Evolutionary conservation across 2,329 filamentous ascomycete species (phyloP).

Genomic region (Neocatenulostroma microsporum): DNA sequence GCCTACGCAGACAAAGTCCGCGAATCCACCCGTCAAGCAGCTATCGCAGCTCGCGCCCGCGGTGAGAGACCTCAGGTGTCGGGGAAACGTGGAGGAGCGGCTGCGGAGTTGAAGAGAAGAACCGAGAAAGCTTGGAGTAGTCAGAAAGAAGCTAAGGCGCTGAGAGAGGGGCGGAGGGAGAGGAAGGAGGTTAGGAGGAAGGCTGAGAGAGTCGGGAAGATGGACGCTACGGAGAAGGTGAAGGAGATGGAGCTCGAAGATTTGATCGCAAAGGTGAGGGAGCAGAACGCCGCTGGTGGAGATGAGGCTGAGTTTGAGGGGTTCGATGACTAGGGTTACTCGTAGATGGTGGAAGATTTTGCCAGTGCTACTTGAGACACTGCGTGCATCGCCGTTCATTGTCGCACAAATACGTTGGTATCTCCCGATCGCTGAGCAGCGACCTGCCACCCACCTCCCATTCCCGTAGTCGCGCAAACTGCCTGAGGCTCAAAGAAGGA

Average conservation of each 20-base stretch:
- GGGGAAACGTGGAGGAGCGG: conserved; percentile 23
- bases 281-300: conserved; percentile 14
- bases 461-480: no score
- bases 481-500: no score
- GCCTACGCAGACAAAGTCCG: conserved; percentile 33
- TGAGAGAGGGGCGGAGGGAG: conserved; percentile 27
- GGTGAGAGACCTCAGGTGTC: conserved; percentile 10
- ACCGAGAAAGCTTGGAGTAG: conserved; percentile 31
- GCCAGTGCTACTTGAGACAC: no score
- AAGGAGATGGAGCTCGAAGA: conserved; percentile 27
- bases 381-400: no score
- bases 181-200: conserved; percentile 27
- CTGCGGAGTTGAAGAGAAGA: conserved; percentile 21
- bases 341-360: no score
- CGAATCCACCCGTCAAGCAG: conserved; percentile 21
- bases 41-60: neutral
- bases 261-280: conserved; percentile 28
- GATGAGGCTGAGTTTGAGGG: conserved; percentile 22
- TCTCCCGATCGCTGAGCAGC: no score
- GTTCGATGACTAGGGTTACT: conserved; percentile 18
- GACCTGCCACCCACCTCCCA: no score
- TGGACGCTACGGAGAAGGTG: conserved; percentile 24
- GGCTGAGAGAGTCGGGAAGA: conserved; percentile 23
- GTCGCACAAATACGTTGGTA: no score
- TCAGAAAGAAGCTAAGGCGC: conserved; percentile 30